Evolutionary conservation across 164 flowering plant genomes (phyloP).

Genomic region (Umbellularia californica): DNA sequence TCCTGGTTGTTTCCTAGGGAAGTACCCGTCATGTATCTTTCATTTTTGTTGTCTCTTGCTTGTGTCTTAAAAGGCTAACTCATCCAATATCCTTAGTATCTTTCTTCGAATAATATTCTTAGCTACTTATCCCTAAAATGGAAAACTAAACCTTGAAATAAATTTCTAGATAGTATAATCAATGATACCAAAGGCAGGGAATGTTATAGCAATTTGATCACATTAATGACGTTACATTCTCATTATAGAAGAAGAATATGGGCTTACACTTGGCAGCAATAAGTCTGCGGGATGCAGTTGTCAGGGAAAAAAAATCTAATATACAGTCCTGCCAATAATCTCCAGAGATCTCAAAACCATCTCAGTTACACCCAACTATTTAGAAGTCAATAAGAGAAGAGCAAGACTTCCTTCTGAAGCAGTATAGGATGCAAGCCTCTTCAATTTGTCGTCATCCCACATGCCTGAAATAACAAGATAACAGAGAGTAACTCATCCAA

Average conservation of each 20-base stretch:
- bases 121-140: too few species aligned
- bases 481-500: neutral
- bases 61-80: too few species aligned
- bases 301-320: conserved; percentile 57
- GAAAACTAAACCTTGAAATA: too few species aligned
- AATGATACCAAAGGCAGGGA: too few species aligned
- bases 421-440: conserved; percentile 7
- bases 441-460: conserved; percentile 1
- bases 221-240: neutral
- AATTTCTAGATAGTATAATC: too few species aligned
- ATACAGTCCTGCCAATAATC: conserved; percentile 40
- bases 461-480: conserved; percentile 9
- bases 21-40: too few species aligned
- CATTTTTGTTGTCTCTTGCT: too few species aligned
- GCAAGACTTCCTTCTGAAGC: neutral
- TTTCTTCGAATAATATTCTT: too few species aligned
- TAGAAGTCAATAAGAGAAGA: neutral
- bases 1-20: too few species aligned
- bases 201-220: too few species aligned
- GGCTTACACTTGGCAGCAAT: conserved; percentile 40
- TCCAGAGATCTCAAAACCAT: conserved; percentile 20
- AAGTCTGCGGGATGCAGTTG: conserved; percentile 37
- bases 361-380: conserved; percentile 5
- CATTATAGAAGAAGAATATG: neutral
- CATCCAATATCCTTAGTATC: too few species aligned